Conservation (phyloP, 2,329 filamentous ascomycete genomes). For the Colletotrichum horii region DNA sequence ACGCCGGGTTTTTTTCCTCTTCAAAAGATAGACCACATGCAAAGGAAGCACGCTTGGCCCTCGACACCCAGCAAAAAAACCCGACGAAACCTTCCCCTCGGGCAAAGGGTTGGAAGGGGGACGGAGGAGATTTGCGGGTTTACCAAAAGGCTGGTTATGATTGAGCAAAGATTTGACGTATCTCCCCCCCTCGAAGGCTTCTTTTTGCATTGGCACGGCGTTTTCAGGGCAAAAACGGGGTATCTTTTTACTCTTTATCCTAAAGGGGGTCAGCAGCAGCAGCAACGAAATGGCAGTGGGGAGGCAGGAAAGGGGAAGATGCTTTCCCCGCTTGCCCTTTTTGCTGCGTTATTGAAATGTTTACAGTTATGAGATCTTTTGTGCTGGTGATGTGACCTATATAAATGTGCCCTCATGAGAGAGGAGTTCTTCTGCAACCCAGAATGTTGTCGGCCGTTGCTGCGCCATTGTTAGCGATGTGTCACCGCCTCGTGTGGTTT, state of each 20-base stretch:
- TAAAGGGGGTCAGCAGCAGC: neutral
- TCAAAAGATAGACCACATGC: neutral
- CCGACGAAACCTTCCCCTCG: too few species aligned
- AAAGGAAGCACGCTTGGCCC: too few species aligned
- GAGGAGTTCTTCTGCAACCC: too few species aligned
- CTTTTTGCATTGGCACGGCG: slow-evolving; percentile 24
- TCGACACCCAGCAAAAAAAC: too few species aligned
- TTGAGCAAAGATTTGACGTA: neutral
- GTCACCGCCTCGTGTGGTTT: too few species aligned
- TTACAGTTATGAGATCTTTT: neutral
- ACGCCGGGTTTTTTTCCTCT: too few species aligned
- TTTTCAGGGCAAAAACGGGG: slow-evolving; percentile 19
- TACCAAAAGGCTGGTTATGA: neutral
- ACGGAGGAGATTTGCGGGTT: neutral
- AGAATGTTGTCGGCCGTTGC: too few species aligned
- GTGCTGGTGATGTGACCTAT: neutral
- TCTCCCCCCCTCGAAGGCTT: neutral
- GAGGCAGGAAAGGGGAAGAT: neutral
- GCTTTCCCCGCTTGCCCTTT: neutral
- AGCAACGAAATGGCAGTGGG: neutral
- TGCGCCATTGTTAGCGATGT: too few species aligned
- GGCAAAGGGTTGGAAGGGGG: too few species aligned
- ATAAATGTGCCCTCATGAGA: too few species aligned
- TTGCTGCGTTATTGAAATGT: neutral
- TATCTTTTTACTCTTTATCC: neutral